A percentile compares a stretch with the other conserved stretches of the same genome.
These are phyloP conservation scores for Xylaria sp. DNA, from an alignment of 2,329 filamentous ascomycete genomes.

Conservation along the genomic window DNA sequence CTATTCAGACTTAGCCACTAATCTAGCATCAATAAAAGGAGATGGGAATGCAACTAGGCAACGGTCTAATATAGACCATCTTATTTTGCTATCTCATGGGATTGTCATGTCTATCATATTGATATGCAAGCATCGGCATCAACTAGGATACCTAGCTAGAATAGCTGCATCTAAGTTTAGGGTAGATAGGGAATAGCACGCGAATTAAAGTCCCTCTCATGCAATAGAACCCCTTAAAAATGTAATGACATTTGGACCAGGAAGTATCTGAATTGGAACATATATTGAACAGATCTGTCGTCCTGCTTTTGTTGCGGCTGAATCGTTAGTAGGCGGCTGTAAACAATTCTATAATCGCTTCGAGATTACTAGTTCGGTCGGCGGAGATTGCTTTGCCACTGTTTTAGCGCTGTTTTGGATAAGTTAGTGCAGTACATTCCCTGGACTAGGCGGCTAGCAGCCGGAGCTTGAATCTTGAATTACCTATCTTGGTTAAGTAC, in stretches of 20 bases:
- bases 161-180: neutral
- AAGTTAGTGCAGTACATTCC: neutral
- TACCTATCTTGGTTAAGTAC: neutral
- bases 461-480: neutral
- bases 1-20: no score
- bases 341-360: neutral
- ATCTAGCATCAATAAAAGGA: no score
- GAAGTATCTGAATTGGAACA: no score
- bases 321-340: neutral
- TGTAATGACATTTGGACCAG: no score
- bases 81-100: neutral
- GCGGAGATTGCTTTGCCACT: neutral
- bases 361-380: neutral
- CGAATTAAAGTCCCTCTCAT: neutral
- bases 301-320: neutral
- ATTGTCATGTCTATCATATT: neutral
- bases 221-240: neutral
- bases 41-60: no score
- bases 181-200: neutral
- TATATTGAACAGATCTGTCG: neutral
- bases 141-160: no score
- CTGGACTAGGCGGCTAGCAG: neutral
- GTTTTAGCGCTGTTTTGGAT: slow-evolving; percentile 3
- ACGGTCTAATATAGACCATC: no score
- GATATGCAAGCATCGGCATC: neutral